phyloP scores from a whole-genome alignment of 164 flowering plant species.

The Magnolia sinica region DNA sequence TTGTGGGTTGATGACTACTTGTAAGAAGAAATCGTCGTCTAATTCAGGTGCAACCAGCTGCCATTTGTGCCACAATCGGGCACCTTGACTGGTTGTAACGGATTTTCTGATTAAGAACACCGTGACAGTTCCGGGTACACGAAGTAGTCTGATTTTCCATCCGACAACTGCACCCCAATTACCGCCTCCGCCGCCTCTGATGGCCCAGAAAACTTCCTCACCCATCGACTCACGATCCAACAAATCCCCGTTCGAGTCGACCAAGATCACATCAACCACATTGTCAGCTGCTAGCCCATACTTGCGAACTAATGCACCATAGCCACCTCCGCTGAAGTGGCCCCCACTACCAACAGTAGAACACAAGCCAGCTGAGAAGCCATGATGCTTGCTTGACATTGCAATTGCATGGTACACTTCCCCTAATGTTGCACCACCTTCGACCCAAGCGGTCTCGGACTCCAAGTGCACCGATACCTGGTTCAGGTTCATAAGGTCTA shows the following conservation, averaged over 20 bases:
- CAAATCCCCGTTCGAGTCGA: conserved; percentile 13
- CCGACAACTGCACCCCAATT: conserved; percentile 18
- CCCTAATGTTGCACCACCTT: conserved; percentile 31
- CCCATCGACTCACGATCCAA: conserved; percentile 23
- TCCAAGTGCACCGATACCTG: conserved; percentile 15
- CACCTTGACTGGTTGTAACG: conserved; percentile 1
- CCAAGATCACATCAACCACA: conserved; percentile 16
- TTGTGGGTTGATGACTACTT: not conserved
- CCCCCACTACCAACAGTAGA: conserved; percentile 16
- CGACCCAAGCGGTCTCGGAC: conserved; percentile 22
- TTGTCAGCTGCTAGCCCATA: conserved; percentile 17
- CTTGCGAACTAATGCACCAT: conserved; percentile 7
- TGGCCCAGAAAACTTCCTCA: conserved; percentile 30
- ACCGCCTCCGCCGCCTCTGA: conserved; percentile 21
- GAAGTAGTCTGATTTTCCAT: conserved; percentile 15
- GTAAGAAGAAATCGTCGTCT: conserved; percentile 12
- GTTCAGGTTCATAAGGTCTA: conserved; percentile 19
- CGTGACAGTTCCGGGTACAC: conserved; percentile 20
- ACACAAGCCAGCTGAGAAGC: conserved; percentile 29
- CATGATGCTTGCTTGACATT: conserved; percentile 10
- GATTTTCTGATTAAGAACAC: conserved; percentile 5
- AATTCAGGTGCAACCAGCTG: conserved; percentile 9
- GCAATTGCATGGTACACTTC: conserved; percentile 21
- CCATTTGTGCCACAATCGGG: conserved; percentile 9
- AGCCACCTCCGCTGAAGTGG: conserved; percentile 8